Conservation (phyloP, 495 filamentous ascomycete genomes). For the Haplographium delicatum region DNA sequence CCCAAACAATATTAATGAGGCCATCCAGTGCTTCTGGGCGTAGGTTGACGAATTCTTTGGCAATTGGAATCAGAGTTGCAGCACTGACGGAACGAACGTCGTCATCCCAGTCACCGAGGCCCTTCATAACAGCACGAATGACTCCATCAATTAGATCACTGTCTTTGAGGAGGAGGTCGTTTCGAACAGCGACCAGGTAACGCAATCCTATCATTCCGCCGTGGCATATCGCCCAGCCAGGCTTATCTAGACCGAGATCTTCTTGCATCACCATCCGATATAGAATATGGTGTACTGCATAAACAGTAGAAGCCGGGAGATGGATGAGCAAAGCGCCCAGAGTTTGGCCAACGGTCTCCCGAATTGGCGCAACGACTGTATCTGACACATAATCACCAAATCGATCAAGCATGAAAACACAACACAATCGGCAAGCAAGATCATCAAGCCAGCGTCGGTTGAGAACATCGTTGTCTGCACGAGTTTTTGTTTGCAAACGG, state of each 20-base stretch:
- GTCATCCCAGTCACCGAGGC: slow-evolving; percentile 83
- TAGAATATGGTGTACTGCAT: slow-evolving; percentile 72
- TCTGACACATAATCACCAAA: slow-evolving; percentile 98
- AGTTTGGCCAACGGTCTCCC: slow-evolving; percentile 95
- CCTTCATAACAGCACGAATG: slow-evolving; percentile 87
- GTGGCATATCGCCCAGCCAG: slow-evolving; percentile 91
- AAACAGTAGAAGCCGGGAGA: slow-evolving; percentile 66
- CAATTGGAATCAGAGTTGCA: slow-evolving; percentile 91
- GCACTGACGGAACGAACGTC: slow-evolving; percentile 97
- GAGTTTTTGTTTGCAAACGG: slow-evolving; percentile 61
- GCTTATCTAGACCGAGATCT: slow-evolving; percentile 62
- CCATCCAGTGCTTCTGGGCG: slow-evolving; percentile 68
- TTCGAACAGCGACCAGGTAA: slow-evolving; percentile 91
- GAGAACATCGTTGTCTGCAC: slow-evolving; percentile 66
- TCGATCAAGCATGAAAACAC: slow-evolving; percentile 93
- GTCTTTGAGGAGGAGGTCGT: slow-evolving; percentile 81
- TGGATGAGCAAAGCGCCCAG: slow-evolving; percentile 83
- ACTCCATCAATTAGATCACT: slow-evolving; percentile 86
- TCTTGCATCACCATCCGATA: slow-evolving; percentile 89
- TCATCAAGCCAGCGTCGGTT: slow-evolving; percentile 90
- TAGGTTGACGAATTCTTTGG: slow-evolving; percentile 83
- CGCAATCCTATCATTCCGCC: slow-evolving; percentile 95
- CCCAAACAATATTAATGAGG: slow-evolving; percentile 94
- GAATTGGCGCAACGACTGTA: slow-evolving; percentile 90
- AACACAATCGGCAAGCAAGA: slow-evolving; percentile 83